Evolutionary conservation across 768 basidiomycete genomes (phyloP).

Genomic region (Agaricus bisporus): DNA sequence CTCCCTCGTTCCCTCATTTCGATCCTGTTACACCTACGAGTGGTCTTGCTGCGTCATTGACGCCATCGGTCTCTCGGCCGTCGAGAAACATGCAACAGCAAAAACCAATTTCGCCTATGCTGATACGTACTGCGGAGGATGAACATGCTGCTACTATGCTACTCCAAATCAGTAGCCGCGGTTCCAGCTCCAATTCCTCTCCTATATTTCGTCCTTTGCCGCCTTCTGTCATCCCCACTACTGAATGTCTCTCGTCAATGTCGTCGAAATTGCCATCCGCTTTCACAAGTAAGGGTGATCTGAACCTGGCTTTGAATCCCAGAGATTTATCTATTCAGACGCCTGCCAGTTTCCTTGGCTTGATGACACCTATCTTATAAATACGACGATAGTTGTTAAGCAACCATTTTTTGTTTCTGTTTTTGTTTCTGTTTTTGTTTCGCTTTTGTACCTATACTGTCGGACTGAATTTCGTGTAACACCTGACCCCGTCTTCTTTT

Average conservation of each 20-base stretch:
- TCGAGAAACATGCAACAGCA: constrained; percentile 5
- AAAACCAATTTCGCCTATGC: constrained; percentile 13
- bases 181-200: constrained; percentile 40
- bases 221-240: neutral
- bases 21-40: constrained; percentile 38
- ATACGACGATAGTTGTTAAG: neutral
- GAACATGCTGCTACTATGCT: constrained; percentile 64
- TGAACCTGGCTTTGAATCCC: neutral
- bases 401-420: neutral
- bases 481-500: no score
- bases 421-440: neutral
- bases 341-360: constrained; percentile 5
- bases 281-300: neutral
- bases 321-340: constrained; percentile 1
- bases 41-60: constrained; percentile 5
- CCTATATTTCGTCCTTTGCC: constrained; percentile 21
- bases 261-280: neutral
- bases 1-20: constrained; percentile 50
- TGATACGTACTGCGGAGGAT: constrained; percentile 53
- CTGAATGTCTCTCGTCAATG: neutral
- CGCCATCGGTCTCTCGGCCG: constrained; percentile 11
- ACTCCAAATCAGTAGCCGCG: constrained; percentile 40
- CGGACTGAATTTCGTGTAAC: no score
- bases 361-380: neutral
- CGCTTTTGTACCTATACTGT: no score